These are phyloP conservation scores for Abelmoschus esculentus DNA, from an alignment of 345 rosid species.

Conservation along the genomic window DNA sequence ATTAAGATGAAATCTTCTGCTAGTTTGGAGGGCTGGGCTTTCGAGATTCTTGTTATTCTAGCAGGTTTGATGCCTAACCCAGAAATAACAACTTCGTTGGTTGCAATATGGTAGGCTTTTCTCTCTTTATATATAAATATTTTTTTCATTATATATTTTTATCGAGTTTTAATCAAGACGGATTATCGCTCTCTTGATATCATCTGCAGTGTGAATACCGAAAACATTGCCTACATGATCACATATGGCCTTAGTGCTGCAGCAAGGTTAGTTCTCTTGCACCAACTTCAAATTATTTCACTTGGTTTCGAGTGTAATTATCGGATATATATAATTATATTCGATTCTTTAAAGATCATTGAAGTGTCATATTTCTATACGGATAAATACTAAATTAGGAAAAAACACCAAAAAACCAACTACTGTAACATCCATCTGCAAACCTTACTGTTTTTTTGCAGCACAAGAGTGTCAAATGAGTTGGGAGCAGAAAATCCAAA, in stretches of 20 bases:
- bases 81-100: slow-evolving; percentile 46
- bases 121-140: not conserved
- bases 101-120: slow-evolving; percentile 54
- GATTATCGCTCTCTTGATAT: not conserved
- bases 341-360: too few relatives aligned
- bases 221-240: slow-evolving; percentile 26
- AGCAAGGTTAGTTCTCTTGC: slow-evolving; percentile 46
- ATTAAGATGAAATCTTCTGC: not conserved
- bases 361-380: too few relatives aligned
- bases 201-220: not conserved
- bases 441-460: not conserved
- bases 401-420: too few relatives aligned
- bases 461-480: not conserved
- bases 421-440: too few relatives aligned
- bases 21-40: slow-evolving; percentile 80
- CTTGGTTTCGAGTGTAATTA: too few relatives aligned
- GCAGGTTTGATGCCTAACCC: slow-evolving; percentile 71
- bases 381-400: too few relatives aligned
- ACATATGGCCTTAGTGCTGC: slow-evolving; percentile 73
- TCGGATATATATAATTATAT: too few relatives aligned
- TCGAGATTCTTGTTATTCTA: slow-evolving; percentile 63
- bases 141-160: not conserved
- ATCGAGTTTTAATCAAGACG: not conserved
- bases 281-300: not conserved
- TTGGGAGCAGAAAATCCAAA: not conserved